phyloP scores from a whole-genome alignment of 495 filamentous ascomycete genomes.

The Thozetella sp. region DNA sequence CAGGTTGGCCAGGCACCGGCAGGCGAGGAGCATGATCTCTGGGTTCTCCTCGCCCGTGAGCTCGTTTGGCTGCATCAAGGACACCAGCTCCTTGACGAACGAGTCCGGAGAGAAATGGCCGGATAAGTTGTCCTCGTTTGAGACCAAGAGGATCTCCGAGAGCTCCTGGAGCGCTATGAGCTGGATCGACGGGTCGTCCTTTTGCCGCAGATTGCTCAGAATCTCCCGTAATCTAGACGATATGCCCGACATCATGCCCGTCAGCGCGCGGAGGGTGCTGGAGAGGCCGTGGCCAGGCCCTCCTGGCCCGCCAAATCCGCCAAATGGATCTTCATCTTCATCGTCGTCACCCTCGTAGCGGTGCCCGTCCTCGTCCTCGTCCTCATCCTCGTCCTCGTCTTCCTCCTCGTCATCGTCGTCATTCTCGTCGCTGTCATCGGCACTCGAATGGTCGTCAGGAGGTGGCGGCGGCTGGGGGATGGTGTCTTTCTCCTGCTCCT shows the following conservation, averaged over 20 bases:
- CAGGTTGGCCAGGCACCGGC: slow-evolving; percentile 92
- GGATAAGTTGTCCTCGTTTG: slow-evolving; percentile 94
- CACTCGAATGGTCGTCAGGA: slow-evolving; percentile 47
- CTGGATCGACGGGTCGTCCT: slow-evolving; percentile 87
- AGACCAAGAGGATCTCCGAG: slow-evolving; percentile 89
- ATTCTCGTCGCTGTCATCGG: slow-evolving; percentile 51
- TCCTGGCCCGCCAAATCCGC: slow-evolving; percentile 66
- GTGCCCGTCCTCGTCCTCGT: slow-evolving; percentile 52
- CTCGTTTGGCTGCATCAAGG: slow-evolving; percentile 88
- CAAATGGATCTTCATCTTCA: slow-evolving; percentile 81
- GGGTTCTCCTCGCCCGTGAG: slow-evolving; percentile 86
- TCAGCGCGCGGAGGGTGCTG: slow-evolving; percentile 81
- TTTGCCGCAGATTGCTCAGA: slow-evolving; percentile 79
- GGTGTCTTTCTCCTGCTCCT: slow-evolving; percentile 63
- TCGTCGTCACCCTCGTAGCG: slow-evolving; percentile 49
- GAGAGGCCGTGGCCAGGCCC: slow-evolving; percentile 68
- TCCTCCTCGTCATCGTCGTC: no score
- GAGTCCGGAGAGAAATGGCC: slow-evolving; percentile 94
- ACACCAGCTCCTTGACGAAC: slow-evolving; percentile 93
- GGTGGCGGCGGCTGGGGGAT: slow-evolving; percentile 39
- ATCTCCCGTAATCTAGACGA: slow-evolving; percentile 81
- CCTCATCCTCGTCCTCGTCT: no score
- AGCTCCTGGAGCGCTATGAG: slow-evolving; percentile 92
- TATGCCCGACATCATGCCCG: slow-evolving; percentile 86
- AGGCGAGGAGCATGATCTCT: slow-evolving; percentile 97